Evolutionary conservation across 2,329 filamentous ascomycete genomes (phyloP).

Genomic region (Mollisiaceae sp.): DNA sequence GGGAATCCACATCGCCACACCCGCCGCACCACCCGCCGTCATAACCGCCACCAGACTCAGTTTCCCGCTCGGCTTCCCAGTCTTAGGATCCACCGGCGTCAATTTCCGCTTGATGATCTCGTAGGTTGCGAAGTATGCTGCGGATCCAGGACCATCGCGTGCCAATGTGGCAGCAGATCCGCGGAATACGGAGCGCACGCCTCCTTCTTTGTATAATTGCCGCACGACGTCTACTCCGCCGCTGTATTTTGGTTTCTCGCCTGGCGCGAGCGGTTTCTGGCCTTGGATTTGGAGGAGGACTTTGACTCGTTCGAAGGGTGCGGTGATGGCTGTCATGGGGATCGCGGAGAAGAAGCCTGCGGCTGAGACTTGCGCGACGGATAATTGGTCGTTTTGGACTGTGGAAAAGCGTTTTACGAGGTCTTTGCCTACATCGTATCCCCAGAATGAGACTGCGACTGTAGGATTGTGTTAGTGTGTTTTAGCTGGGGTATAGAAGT

Average conservation of each 20-base stretch:
- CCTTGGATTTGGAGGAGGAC: conserved; percentile 98
- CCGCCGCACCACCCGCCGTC: conserved; percentile 85
- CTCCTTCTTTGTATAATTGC: conserved; percentile 91
- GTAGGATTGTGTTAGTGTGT: conserved; percentile 12
- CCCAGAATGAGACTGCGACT: conserved; percentile 79
- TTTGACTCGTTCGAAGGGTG: conserved; percentile 98
- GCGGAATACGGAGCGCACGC: conserved; percentile 89
- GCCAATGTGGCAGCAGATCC: conserved; percentile 90
- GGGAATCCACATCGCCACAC: conserved; percentile 98
- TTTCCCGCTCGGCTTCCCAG: conserved; percentile 75
- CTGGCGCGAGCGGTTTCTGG: conserved; percentile 81
- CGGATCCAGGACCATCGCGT: conserved; percentile 88
- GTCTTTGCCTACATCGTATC: conserved; percentile 93
- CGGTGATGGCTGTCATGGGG: conserved; percentile 97
- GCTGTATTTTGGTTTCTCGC: conserved; percentile 90
- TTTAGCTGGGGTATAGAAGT: neutral
- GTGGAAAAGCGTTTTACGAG: conserved; percentile 74
- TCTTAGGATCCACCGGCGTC: conserved; percentile 78
- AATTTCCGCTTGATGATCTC: conserved; percentile 90
- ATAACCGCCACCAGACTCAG: conserved; percentile 84
- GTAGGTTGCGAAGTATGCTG: conserved; percentile 97
- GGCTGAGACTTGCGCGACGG: conserved; percentile 84
- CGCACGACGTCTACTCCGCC: conserved; percentile 89
- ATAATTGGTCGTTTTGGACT: conserved; percentile 72
- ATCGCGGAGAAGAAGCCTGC: conserved; percentile 98